These are phyloP conservation scores for Xylariaceae sp. DNA, from an alignment of 2,329 filamentous ascomycete species.

Conservation along the genomic window DNA sequence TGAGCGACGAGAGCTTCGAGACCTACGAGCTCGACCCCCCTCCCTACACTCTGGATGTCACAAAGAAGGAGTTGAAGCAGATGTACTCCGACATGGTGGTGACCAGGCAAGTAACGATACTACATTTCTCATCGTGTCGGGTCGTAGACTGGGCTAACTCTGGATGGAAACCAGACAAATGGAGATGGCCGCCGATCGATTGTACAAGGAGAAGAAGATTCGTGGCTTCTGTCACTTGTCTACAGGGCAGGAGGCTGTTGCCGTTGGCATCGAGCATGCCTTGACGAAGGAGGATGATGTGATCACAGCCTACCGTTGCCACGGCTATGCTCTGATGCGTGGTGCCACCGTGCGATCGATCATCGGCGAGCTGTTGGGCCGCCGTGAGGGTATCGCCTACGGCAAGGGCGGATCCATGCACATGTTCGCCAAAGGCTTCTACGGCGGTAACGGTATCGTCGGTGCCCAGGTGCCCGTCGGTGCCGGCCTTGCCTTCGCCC, in stretches of 20 bases:
- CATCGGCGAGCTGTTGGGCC: slow-evolving; percentile 91
- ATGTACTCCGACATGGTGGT: slow-evolving; percentile 99
- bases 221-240: slow-evolving; percentile 99
- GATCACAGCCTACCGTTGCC: slow-evolving; percentile 98
- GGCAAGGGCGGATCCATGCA: slow-evolving; percentile 99
- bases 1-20: slow-evolving; percentile 99
- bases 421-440: slow-evolving; percentile 98
- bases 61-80: slow-evolving; percentile 96
- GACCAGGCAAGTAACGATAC: slow-evolving; percentile 63
- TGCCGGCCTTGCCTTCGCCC: slow-evolving; percentile 91
- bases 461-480: slow-evolving; percentile 97
- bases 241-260: slow-evolving; percentile 94
- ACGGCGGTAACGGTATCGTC: slow-evolving; percentile 98
- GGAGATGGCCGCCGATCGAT: slow-evolving; percentile 97
- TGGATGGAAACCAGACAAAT: slow-evolving; percentile 63
- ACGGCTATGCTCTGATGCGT: slow-evolving; percentile 97
- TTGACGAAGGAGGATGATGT: slow-evolving; percentile 87
- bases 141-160: too few species aligned
- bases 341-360: slow-evolving; percentile 85
- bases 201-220: slow-evolving; percentile 99
- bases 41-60: slow-evolving; percentile 84
- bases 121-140: background rate
- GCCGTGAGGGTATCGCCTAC: slow-evolving; percentile 93
- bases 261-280: slow-evolving; percentile 93
- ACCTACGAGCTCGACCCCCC: slow-evolving; percentile 98